These are phyloP conservation scores for Endocalyx cinctus DNA, from an alignment of 2,329 filamentous ascomycete genomes.

Conservation along the genomic window DNA sequence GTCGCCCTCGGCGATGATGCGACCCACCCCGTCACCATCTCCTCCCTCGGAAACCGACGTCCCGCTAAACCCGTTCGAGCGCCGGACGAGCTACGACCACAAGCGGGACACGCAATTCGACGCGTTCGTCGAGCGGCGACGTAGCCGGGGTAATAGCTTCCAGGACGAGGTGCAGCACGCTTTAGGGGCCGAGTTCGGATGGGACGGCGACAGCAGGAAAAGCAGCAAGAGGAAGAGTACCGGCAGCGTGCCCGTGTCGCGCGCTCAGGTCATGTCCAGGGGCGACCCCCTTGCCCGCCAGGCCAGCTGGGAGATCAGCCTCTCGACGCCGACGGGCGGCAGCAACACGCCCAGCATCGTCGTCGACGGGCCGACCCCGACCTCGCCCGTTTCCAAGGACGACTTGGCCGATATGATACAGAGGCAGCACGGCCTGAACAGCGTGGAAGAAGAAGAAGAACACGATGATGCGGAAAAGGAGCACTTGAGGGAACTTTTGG, in stretches of 20 bases:
- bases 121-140: constrained; percentile 33
- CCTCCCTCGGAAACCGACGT: constrained; percentile 4
- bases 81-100: constrained; percentile 34
- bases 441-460: too few species aligned
- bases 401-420: too few species aligned
- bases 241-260: constrained; percentile 15
- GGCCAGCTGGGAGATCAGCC: constrained; percentile 20
- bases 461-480: too few species aligned
- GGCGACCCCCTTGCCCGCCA: constrained; percentile 19
- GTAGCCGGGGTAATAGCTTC: constrained; percentile 16
- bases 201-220: constrained; percentile 10
- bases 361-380: not conserved
- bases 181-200: constrained; percentile 29
- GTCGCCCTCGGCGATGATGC: constrained; percentile 12
- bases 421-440: too few species aligned
- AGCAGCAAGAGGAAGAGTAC: constrained; percentile 6
- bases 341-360: constrained; percentile 4
- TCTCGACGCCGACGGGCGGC: constrained; percentile 9
- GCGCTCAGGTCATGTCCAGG: constrained; percentile 13
- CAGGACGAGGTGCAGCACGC: constrained; percentile 24
- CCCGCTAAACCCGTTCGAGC: constrained; percentile 9
- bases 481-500: too few species aligned
- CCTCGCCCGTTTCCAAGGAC: too few species aligned
- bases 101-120: constrained; percentile 45
- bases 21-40: constrained; percentile 12